Conservation (phyloP, 441 rosid species). For the Populus hybrid region DNA sequence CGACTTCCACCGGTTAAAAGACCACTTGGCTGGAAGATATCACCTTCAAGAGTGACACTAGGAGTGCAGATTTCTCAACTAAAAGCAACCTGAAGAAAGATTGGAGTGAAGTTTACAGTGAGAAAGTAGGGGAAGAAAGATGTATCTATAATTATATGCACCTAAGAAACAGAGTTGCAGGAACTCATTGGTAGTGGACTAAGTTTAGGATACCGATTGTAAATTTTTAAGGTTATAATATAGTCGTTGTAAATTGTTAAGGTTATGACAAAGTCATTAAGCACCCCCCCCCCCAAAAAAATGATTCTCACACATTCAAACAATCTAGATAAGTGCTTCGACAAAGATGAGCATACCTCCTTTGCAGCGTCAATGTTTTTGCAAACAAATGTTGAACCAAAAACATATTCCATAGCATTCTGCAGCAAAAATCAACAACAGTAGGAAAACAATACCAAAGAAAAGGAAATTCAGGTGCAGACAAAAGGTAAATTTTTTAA, state of each 20-base stretch:
- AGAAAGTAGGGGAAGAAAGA: background rate
- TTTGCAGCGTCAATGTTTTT: conserved; percentile 79
- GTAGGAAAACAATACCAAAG: conserved; percentile 2
- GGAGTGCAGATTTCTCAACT: conserved; percentile 61
- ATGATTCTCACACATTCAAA: background rate
- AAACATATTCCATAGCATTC: conserved; percentile 92
- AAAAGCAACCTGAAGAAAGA: conserved; percentile 69
- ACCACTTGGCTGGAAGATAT: conserved; percentile 94
- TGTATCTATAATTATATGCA: background rate
- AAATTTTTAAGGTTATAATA: too few relatives aligned
- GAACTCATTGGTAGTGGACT: background rate
- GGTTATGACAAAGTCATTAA: too few relatives aligned
- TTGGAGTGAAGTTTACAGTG: background rate
- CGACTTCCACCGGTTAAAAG: conserved; percentile 98
- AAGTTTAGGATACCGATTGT: background rate
- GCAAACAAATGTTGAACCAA: conserved; percentile 96
- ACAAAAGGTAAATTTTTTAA: background rate
- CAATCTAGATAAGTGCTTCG: background rate
- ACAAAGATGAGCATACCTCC: conserved; percentile 49
- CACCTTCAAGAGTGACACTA: conserved; percentile 96
- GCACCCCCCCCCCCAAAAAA: too few relatives aligned
- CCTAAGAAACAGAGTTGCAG: background rate
- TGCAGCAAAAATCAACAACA: conserved; percentile 38
- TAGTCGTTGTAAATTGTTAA: too few relatives aligned
- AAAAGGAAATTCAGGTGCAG: conserved; percentile 1